Evolutionary conservation across 2,329 filamentous ascomycete species (phyloP), one percentile per base, ranked within the genome.

Genomic region (Colletotrichum destructivum): DNA sequence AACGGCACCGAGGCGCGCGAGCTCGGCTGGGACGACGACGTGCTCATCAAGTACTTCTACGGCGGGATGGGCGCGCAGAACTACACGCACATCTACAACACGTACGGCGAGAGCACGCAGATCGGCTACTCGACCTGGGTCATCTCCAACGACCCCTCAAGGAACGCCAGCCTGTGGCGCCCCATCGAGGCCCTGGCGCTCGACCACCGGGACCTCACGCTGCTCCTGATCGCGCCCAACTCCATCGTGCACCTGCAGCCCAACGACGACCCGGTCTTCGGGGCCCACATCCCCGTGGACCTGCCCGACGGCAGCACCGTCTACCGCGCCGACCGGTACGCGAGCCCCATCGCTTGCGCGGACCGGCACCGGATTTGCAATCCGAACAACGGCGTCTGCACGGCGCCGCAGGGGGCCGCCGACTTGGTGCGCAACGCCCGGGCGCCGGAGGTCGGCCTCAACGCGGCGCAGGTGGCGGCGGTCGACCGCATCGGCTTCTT

Each of bases 301-400:
- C 21, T 60, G 6, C 21, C n/a, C 1, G 44, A 11, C 2, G 26
- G 23, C 16, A 18, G 4, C 21, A 12, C 16, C 18, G 38, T 3
- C 11, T 71, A 71, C n/a, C 51, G 35, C 5, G 42, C 69, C 1
- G 51, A 67, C 4, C 63, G 69, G 1, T 49, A 21, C 31, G 57
- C 67, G 0, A 67, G 63, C 15, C 69, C 69, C 18, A 49, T 71
- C 15, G 69, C 57, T 0, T 71, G 69, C 12, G 59, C 21, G 3
- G 69, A 67, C n/a, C 31, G 44, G 40, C 56, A 71, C 42, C 51
- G 40, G 16, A 40, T 71, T 18, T 71, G 69, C 63, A 71, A 71
- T 31, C 63, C 69, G 18, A 71, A 57, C 1, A 62, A 67, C 15
- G 51, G 31, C 15, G 21, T 42, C 18, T 71, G 63, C 51, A 67